Base-by-base conservation (phyloP, 768 basidiomycete genomes). In the Auricularia auricula-judae region DNA sequence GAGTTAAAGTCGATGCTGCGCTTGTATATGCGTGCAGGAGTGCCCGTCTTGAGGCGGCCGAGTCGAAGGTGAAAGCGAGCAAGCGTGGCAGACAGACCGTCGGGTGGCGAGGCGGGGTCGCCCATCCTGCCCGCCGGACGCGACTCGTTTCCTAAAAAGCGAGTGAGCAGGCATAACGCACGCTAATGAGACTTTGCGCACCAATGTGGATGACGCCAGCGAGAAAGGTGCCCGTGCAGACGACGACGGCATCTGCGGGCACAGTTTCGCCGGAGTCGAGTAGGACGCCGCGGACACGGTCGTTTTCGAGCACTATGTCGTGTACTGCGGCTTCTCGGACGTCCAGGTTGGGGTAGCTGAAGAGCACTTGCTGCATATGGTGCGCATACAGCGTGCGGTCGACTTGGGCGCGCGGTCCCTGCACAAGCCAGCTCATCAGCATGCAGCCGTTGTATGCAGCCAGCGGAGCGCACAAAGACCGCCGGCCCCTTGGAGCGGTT, bases 171-270 rank as follows among this genome's bases (percentile, higher is more conserved):
- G 47, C 23, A 36, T 11, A 47, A 56, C 12, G 44, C 43, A 65
- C 21, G 12, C 34, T 10, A 0, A 36, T 44, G 33, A 63, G 47
- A 35, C 10, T 4, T 12, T 12, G 36, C 16, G 36, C 35, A 86
- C 91, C 93, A 58, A 96, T 89, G 70, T 95, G 93, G 56, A 94
- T 92, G 75, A 95, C 91, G 11, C 91, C 93, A 2, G 88, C 88
- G 33, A 96, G 81, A 72, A 96, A 96, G 0, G 93, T 96, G 7
- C 93, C 93, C 0, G 93, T 95, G 69, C 91, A 93, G 14, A 96
- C 82, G 35, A 96, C 88, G 11, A 94, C 89, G 68, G 56, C 56
- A 29, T 59, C 56, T 87, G 85, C 3, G 87, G 85, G 69, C 91
- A 95, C 18, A 77, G 76, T 71, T 62, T 93, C 87, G 10, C 91